Base-by-base conservation (phyloP, 345 rosid genomes). In the Gossypium stocksii region DNA sequence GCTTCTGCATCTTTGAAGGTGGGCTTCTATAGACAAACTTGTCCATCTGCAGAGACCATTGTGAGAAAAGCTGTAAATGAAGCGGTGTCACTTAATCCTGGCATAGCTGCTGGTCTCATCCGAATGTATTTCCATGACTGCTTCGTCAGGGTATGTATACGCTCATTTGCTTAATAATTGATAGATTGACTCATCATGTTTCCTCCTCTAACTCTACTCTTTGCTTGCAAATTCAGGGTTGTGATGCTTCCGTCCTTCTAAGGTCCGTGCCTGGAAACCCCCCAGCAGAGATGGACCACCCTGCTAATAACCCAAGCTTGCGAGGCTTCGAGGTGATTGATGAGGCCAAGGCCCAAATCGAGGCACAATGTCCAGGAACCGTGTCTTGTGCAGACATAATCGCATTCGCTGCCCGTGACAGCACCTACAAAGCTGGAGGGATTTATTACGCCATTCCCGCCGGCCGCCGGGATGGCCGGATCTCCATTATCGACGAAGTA, bases 321-420 rank as follows among this genome's bases (percentile, higher is more conserved):
- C 65, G 83, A 29, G 89, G 89, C 15, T 82, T 86, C 66, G 85
- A 87, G 59, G 89, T 84, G 58, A 81, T 85, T 11, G 83, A 85
- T 1, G 73, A 84, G 12, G 86, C 84, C 19, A 85, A 87, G 51
- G 54, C 82, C 13, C 38, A 15, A 60, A 64, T 86, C 8, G 88
- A 86, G 72, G 82, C 81, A 3, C 11, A 17, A 16, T 88, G 89
- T 16, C 84, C 84, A 0, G 27, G 73, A 10, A 82, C 75, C 0
- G 87, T 88, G 8, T 88, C 89, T 0, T 88, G 89, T 15, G 87
- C 88, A 0, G 89, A 88, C 77, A 84, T 86, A 46, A 4, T 86
- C 3, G 84, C 88, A 2, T 86, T 88, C 13, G 87, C 87, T 0
- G 85, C 91, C 2, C 72, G 87, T 0, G 89, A 86, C 69, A 81